Conservation (phyloP, 495 filamentous ascomycete genomes). For the Penicillium canescens region DNA sequence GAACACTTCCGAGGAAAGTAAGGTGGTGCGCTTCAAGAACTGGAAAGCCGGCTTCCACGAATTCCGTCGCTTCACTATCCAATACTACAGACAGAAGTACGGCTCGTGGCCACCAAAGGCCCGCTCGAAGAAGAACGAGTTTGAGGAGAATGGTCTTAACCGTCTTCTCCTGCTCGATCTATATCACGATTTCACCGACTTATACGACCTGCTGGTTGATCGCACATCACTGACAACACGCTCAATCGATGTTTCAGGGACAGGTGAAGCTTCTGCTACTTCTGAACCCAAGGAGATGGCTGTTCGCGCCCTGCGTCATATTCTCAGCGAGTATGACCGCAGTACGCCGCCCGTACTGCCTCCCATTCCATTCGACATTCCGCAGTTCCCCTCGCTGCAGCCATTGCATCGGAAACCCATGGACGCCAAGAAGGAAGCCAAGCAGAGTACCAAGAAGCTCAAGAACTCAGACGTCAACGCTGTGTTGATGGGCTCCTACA, state of each 20-base stretch:
- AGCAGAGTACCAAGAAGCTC: slow-evolving; percentile 65
- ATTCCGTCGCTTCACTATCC: slow-evolving; percentile 72
- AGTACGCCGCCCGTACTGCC: slow-evolving; percentile 86
- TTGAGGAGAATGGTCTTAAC: slow-evolving; percentile 83
- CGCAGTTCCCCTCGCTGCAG: slow-evolving; percentile 70
- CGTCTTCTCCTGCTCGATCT: slow-evolving; percentile 76
- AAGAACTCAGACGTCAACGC: slow-evolving; percentile 74
- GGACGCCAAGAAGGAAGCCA: slow-evolving; percentile 67
- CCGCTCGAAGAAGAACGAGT: slow-evolving; percentile 86
- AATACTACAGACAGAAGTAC: slow-evolving; percentile 78
- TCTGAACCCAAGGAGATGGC: slow-evolving; percentile 45
- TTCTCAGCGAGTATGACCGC: slow-evolving; percentile 84
- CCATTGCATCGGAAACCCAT: slow-evolving; percentile 59
- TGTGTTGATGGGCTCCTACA: slow-evolving; percentile 74
- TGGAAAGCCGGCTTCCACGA: slow-evolving; percentile 76
- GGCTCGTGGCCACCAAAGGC: slow-evolving; percentile 95
- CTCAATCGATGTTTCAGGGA: slow-evolving; percentile 42
- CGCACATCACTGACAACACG: slow-evolving; percentile 57
- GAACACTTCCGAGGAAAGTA: slow-evolving; percentile 69
- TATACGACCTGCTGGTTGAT: slow-evolving; percentile 90
- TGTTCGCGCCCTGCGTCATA: slow-evolving; percentile 61
- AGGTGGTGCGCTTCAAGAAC: slow-evolving; percentile 74
- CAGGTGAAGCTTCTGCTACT: slow-evolving; percentile 20
- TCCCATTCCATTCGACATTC: slow-evolving; percentile 88
- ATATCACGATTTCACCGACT: slow-evolving; percentile 79